A percentile compares a stretch with the other conserved stretches of the same genome.
Evolutionary conservation across 2,329 filamentous ascomycete species (phyloP).

Genomic region (Aspergillus vadensis): DNA sequence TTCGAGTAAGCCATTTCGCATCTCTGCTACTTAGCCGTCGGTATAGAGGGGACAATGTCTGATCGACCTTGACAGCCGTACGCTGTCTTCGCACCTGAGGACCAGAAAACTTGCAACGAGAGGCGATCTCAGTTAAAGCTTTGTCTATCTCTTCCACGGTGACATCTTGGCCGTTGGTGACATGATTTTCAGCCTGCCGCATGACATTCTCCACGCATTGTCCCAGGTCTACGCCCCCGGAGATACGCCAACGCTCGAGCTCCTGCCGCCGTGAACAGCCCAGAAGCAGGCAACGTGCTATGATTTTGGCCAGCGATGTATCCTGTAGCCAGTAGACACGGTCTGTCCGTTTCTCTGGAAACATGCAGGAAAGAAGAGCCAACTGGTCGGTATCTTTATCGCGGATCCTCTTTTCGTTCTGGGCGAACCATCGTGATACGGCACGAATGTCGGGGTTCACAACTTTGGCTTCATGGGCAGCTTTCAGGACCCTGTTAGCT

Average conservation of each 20-base stretch:
- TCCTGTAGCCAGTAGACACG: constrained; percentile 73
- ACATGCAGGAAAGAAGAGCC: constrained; percentile 72
- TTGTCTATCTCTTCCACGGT: constrained; percentile 73
- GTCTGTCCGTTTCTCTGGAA: constrained; percentile 75
- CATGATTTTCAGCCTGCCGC: constrained; percentile 56
- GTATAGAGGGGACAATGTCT: constrained; percentile 60
- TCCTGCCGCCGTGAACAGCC: constrained; percentile 62
- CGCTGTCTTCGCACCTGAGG: constrained; percentile 55
- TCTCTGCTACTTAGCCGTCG: constrained; percentile 64
- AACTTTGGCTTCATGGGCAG: constrained; percentile 30
- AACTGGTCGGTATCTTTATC: constrained; percentile 58
- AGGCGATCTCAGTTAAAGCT: constrained; percentile 66
- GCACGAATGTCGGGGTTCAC: constrained; percentile 44
- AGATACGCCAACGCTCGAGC: constrained; percentile 63
- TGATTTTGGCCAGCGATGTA: constrained; percentile 62
- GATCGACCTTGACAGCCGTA: constrained; percentile 44
- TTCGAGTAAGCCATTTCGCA: constrained; percentile 82
- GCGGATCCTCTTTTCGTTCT: constrained; percentile 62
- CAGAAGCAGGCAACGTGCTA: constrained; percentile 68
- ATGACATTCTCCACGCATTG: constrained; percentile 70
- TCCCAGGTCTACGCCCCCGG: constrained; percentile 68
- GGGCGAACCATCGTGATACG: constrained; percentile 68
- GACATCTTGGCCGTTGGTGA: constrained; percentile 48
- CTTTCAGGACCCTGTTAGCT: constrained; percentile 43
- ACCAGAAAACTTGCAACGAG: constrained; percentile 70